Evolutionary conservation across 1,284 basidiomycete species (phyloP).

Genomic region (Pseudozyma sp.): DNA sequence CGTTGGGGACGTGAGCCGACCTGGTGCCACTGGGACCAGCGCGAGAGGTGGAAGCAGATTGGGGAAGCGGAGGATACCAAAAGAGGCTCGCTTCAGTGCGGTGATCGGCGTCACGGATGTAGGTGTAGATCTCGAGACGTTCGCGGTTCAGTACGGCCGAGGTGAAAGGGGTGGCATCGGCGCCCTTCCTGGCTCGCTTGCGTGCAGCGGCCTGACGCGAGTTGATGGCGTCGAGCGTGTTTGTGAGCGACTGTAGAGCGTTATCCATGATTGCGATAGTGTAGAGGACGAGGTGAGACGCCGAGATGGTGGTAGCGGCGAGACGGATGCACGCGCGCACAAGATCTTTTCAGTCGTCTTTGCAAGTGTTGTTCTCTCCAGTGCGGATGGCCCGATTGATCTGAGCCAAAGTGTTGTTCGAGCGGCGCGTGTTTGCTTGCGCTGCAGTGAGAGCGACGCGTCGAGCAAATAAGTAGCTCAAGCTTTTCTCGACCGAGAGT

Average conservation of each 20-base stretch:
- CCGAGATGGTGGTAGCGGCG: conserved; percentile 14
- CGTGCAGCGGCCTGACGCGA: conserved; percentile 40
- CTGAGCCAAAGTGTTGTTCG: conserved; percentile 10
- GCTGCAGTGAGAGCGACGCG: conserved; percentile 17
- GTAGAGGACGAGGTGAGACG: too few species aligned
- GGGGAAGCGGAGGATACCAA: conserved; percentile 52
- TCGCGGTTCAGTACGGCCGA: conserved; percentile 60
- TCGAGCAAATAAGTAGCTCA: conserved; percentile 10
- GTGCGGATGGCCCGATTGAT: conserved; percentile 1
- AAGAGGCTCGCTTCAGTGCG: conserved; percentile 61
- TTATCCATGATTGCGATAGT: conserved; percentile 53
- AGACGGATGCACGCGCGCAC: conserved; percentile 2
- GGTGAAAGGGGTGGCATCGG: conserved; percentile 56
- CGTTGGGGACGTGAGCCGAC: conserved; percentile 9
- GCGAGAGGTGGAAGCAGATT: conserved; percentile 21
- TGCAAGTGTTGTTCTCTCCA: conserved; percentile 30
- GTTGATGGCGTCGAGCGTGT: conserved; percentile 60
- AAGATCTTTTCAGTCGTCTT: background rate
- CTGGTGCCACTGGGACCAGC: conserved; percentile 24
- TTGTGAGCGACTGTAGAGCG: conserved; percentile 54
- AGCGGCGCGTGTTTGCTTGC: conserved; percentile 14
- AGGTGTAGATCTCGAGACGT: conserved; percentile 56
- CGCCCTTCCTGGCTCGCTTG: conserved; percentile 40
- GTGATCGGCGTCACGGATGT: conserved; percentile 64
- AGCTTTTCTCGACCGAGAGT: conserved; percentile 24